These are phyloP conservation scores for Annulohypoxylon nitens DNA, from an alignment of 495 filamentous ascomycete genomes.

Conservation along the genomic window DNA sequence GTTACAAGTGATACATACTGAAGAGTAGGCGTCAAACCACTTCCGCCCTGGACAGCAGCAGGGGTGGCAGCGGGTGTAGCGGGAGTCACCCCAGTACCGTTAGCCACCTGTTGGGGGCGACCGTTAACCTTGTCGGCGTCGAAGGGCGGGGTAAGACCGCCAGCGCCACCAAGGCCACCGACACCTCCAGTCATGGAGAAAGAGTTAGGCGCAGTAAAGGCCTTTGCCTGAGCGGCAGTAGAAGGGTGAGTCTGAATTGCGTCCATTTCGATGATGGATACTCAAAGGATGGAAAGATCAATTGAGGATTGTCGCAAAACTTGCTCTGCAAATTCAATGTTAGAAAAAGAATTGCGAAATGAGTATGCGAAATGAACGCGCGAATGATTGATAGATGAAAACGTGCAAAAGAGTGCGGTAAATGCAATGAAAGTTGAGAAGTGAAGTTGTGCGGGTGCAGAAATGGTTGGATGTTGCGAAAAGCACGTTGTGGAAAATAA, in stretches of 20 bases:
- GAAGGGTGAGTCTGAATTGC: slow-evolving; percentile 89
- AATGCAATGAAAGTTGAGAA: background rate
- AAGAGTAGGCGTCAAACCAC: slow-evolving; percentile 95
- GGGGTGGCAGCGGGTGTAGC: slow-evolving; percentile 96
- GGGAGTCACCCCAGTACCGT: slow-evolving; percentile 90
- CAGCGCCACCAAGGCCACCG: slow-evolving; percentile 70
- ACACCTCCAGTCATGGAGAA: slow-evolving; percentile 90
- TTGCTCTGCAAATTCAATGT: slow-evolving; percentile 4
- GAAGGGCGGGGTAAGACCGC: slow-evolving; percentile 80
- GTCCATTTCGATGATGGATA: slow-evolving; percentile 71
- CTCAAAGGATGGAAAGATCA: background rate
- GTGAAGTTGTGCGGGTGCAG: background rate
- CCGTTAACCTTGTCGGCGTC: slow-evolving; percentile 62
- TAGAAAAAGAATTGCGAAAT: slow-evolving; percentile 18
- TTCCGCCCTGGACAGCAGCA: slow-evolving; percentile 79
- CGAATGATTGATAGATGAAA: slow-evolving; percentile 5
- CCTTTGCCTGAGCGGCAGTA: slow-evolving; percentile 88
- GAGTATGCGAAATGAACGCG: background rate
- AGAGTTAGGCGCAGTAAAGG: slow-evolving; percentile 89
- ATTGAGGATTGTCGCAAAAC: background rate
- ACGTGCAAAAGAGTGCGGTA: no score
- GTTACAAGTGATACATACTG: slow-evolving; percentile 82
- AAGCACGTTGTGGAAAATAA: background rate
- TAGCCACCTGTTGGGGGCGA: slow-evolving; percentile 67
- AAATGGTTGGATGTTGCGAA: background rate